Percentiles rank a stretch among this genome's conserved stretches.
These are phyloP conservation scores for Mrakia hoshinonis DNA, from an alignment of 768 basidiomycete genomes.

Conservation along the genomic window DNA sequence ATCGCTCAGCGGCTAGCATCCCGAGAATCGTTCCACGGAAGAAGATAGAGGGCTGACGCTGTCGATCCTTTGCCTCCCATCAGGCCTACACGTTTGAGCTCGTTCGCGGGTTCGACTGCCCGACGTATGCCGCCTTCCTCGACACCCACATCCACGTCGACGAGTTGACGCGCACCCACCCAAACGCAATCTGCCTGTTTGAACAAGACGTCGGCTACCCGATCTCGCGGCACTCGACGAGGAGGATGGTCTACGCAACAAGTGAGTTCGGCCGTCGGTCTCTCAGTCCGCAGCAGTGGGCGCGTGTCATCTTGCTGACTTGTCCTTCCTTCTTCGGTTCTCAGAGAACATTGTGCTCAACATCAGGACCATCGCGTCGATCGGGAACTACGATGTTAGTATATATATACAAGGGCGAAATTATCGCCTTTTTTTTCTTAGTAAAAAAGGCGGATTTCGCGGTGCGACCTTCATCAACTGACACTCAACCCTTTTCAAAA, in stretches of 20 bases:
- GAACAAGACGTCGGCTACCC: conserved; percentile 35
- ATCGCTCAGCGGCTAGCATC: too few relatives aligned
- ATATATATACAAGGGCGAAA: too few relatives aligned
- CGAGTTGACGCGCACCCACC: conserved; percentile 37
- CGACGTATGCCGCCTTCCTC: conserved; percentile 35
- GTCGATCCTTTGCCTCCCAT: conserved; percentile 4
- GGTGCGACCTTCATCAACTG: too few relatives aligned
- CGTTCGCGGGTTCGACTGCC: conserved; percentile 39
- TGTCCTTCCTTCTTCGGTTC: too few relatives aligned
- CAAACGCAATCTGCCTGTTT: conserved; percentile 36
- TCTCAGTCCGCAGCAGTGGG: too few relatives aligned
- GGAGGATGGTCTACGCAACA: conserved; percentile 34
- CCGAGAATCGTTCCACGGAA: too few relatives aligned
- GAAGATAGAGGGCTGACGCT: neutral
- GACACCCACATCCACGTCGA: conserved; percentile 37
- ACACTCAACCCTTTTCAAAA: too few relatives aligned
- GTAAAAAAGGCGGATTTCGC: too few relatives aligned
- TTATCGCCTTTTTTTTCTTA: too few relatives aligned
- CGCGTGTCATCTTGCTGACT: too few relatives aligned
- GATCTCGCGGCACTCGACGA: conserved; percentile 35
- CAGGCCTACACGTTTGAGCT: conserved; percentile 36
- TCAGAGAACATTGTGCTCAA: conserved; percentile 30
- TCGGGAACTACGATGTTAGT: conserved; percentile 33
- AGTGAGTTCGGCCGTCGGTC: neutral
- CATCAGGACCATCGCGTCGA: conserved; percentile 28